Base-by-base conservation (phyloP, 106 monocot genomes). In the Dactylorhiza incarnata region DNA sequence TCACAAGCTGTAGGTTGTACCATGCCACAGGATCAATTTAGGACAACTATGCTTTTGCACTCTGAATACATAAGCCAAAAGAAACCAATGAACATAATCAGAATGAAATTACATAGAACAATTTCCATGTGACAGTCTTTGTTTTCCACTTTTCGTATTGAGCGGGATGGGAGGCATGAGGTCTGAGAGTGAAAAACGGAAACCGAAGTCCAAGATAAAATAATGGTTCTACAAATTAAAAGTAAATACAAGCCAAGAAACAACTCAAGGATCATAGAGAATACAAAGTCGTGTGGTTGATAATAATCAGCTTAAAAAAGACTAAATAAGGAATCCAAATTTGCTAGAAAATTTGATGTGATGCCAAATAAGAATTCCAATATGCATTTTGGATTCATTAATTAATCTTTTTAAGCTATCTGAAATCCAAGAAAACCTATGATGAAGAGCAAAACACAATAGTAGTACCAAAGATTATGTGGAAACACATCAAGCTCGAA, bases 1-100 rank as follows among this genome's bases (percentile, higher is more conserved):
- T 72, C 72, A 72, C 44, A 72, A 72, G 72, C 23, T 72, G 72
- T 48, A 49, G 23, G 72, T 9, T 44, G 48, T 72, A 72, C 72
- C 45, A 22, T 72, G 72, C 72, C 48, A 49, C 72, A 72, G 49
- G 49, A 48, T 72, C 72, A 72, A 48, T 72, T 49, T 49, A 72
- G 72, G 16, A 72, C 72, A 19, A 63, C 24, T 52, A 67, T 29
- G 66, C 66, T 67, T 72, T 72, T 49, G 72, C 20, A 72, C 22
- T 72, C 48, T 72, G 72, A 72, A 49, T 72, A 49, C 72, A 72
- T 72, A 15, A 49, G 49, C 49, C 49, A 48, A 72, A 49, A 72
- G 49, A 48, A 72, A 72, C 14, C 72, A 20, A 72, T 49, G 48
- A 22, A 16, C 69, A 72, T 9, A 49, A 72, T 72, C 72, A 72